These are phyloP conservation scores for Bipolaris sorokiniana DNA, from an alignment of 2,329 filamentous ascomycete genomes.

Conservation along the genomic window DNA sequence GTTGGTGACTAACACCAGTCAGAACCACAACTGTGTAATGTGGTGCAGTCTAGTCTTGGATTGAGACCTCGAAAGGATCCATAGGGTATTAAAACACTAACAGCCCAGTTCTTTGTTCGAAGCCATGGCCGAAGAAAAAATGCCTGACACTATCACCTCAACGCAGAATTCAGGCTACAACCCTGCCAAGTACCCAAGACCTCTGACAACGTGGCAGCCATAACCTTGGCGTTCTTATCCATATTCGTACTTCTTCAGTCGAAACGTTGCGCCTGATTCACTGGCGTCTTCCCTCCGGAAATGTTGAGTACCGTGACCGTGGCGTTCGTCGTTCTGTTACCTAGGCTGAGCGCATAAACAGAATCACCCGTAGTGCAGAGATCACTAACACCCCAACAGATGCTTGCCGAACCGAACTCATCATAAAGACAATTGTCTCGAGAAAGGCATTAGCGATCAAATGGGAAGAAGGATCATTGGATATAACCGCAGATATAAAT, in stretches of 20 bases:
- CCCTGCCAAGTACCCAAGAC: not conserved
- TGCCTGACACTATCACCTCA: too few species aligned
- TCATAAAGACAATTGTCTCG: conserved; percentile 58
- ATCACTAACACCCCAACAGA: conserved; percentile 58
- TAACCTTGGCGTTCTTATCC: conserved; percentile 43
- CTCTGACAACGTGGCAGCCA: conserved; percentile 38
- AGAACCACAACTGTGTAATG: not conserved
- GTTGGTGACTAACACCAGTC: not conserved
- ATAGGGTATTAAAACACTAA: too few species aligned
- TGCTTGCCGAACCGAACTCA: conserved; percentile 47
- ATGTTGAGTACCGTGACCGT: conserved; percentile 52
- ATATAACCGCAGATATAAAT: conserved; percentile 60
- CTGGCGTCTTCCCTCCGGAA: conserved; percentile 21
- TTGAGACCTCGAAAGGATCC: too few species aligned
- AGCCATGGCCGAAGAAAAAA: too few species aligned
- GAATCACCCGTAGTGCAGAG: conserved; percentile 59
- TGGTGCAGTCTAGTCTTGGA: not conserved
- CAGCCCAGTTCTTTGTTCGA: too few species aligned
- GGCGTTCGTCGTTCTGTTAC: conserved; percentile 53
- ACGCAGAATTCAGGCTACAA: too few species aligned
- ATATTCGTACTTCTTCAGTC: conserved; percentile 27
- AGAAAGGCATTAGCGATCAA: conserved; percentile 66
- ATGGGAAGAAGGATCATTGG: conserved; percentile 47
- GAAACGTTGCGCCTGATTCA: conserved; percentile 50
- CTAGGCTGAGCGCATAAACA: conserved; percentile 63